Evolutionary conservation across 2,329 filamentous ascomycete genomes (phyloP).

Genomic region (Penicillium occitanis): DNA sequence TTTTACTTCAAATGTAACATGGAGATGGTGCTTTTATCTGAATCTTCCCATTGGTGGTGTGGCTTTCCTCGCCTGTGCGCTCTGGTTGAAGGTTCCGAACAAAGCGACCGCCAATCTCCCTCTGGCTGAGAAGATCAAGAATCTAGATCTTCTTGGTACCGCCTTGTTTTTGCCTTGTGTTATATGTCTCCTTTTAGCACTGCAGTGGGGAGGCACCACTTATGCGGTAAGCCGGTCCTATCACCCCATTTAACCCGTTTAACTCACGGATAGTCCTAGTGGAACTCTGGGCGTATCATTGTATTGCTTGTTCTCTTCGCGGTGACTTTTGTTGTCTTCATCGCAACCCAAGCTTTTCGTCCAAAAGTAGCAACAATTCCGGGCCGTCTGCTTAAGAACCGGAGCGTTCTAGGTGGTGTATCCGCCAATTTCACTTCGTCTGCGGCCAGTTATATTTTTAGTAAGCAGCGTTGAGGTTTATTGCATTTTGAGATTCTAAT

Average conservation of each 20-base stretch:
- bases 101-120: neutral
- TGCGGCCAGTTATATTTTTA: neutral
- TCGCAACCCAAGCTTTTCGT: neutral
- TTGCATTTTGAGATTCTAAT: neutral
- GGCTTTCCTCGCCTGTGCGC: constrained; percentile 33
- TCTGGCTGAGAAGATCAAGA: neutral
- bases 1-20: constrained; percentile 59
- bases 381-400: neutral
- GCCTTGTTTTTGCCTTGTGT: constrained; percentile 44
- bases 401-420: neutral
- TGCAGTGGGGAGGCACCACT: constrained; percentile 43
- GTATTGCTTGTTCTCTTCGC: neutral
- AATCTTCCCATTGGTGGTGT: constrained; percentile 45
- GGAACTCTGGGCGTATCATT: neutral
- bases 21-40: constrained; percentile 63
- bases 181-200: constrained; percentile 50
- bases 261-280: neutral
- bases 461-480: neutral
- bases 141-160: constrained; percentile 1
- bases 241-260: neutral
- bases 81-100: constrained; percentile 29
- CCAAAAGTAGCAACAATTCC: neutral
- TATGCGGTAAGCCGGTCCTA: constrained; percentile 3
- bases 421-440: neutral
- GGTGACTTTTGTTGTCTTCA: neutral